Percentiles rank a stretch among this genome's conserved stretches.
phyloP scores from a whole-genome alignment of 2,329 filamentous ascomycete genomes.

The Periconia sp. region DNA sequence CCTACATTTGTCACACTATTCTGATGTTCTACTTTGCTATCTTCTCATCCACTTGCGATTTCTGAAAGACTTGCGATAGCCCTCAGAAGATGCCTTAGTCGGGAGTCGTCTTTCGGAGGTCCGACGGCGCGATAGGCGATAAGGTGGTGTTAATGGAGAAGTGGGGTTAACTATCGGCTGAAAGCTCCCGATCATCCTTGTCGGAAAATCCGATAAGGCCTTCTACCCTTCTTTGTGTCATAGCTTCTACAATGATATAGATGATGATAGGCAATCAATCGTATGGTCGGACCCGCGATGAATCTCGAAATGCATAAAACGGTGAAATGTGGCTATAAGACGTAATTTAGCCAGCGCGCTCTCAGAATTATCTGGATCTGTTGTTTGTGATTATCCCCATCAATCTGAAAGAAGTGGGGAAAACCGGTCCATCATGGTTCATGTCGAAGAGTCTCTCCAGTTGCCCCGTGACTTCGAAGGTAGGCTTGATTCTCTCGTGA shows the following conservation, averaged over 20 bases:
- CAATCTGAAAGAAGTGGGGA: neutral
- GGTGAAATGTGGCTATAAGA: too few species aligned
- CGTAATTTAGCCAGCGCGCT: too few species aligned
- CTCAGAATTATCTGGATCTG: too few species aligned
- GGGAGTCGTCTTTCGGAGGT: slow-evolving; percentile 8
- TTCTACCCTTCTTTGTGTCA: neutral
- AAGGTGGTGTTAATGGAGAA: slow-evolving; percentile 4
- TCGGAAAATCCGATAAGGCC: neutral
- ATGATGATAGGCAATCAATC: too few species aligned
- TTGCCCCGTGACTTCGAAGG: slow-evolving; percentile 44
- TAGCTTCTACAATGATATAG: too few species aligned
- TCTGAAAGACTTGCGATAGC: too few species aligned
- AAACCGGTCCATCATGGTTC: slow-evolving; percentile 20
- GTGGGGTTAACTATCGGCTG: neutral
- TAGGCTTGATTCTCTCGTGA: neutral
- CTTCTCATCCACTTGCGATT: too few species aligned
- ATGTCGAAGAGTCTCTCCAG: slow-evolving; percentile 38
- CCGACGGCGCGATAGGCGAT: slow-evolving; percentile 11
- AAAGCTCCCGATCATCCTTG: too few species aligned
- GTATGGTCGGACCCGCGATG: too few species aligned
- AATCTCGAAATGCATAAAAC: too few species aligned
- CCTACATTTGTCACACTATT: too few species aligned
- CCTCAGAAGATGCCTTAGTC: neutral
- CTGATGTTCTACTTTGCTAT: too few species aligned
- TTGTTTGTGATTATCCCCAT: neutral